Evolutionary conservation across 1,284 basidiomycete genomes (phyloP), one percentile per base, ranked within the genome.

Genomic region (Leccinum pachyderme): DNA sequence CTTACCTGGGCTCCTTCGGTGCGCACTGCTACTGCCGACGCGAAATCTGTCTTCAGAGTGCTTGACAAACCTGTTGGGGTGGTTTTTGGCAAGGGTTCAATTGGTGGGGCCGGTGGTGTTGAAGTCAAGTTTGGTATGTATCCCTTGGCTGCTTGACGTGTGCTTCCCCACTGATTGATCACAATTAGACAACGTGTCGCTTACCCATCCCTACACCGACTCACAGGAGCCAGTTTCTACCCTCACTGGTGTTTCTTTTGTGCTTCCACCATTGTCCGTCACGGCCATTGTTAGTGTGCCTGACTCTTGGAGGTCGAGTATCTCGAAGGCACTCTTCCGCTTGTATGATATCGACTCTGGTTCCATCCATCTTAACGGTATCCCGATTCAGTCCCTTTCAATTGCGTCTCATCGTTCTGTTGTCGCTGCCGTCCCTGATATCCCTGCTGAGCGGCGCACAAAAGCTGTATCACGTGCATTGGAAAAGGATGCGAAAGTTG

Each of bases 401-500:
- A 91, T 95, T 67, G 75, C 79, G 35, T 89, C 86, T 55, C 75
- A 96, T 45, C 80, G 93, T 44, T 82, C 83, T 60, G 81, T 89
- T 1, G 90, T 96, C 57, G 91, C 92, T 24, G 87, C 89, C 31
- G 87, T 93, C 7, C 91, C 91, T 2, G 89, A 93, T 47, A 85
- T 84, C 61, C 84, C 83, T 27, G 83, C 87, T n/a, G 91, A 93
- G 73, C 91, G 91, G 73, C 92, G 94, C 66, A 80, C 89, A 4
- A 89, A 94, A 11, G 89, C 93, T 11, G 87, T 97, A 63, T 93
- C 94, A 0, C 79, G 93, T 49, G 93, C 92, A 3, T 77, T 96
- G 48, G 73, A 92, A 53, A 95, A 95, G 73, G 86, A 89, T 66
- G 90, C 94, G 15, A 89, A 91, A 6, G 84, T 95, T 53, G 71